These are phyloP conservation scores for Boeremia lycopersici DNA, from an alignment of 2,329 filamentous ascomycete species.

Conservation along the genomic window DNA sequence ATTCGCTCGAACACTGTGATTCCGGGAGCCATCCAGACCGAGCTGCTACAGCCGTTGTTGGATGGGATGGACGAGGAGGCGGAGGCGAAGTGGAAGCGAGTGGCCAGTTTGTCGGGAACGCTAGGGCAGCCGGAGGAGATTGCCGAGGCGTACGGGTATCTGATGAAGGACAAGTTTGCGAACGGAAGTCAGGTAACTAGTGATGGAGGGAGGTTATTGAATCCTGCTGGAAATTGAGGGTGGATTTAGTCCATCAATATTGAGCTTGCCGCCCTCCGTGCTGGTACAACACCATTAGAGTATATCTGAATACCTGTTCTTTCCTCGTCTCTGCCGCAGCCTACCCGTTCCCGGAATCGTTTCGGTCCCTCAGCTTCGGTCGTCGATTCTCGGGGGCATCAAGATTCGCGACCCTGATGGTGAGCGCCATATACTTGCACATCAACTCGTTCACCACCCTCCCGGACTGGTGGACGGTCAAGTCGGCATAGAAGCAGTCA, in stretches of 20 bases:
- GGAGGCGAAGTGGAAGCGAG: constrained; percentile 21
- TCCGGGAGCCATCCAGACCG: constrained; percentile 51
- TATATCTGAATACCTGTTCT: background rate
- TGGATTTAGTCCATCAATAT: background rate
- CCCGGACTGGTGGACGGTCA: background rate
- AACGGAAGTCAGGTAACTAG: constrained; percentile 44
- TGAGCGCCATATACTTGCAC: constrained; percentile 11
- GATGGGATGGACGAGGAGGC: constrained; percentile 21
- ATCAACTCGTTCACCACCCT: constrained; percentile 11
- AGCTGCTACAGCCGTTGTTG: constrained; percentile 42
- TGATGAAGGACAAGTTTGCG: constrained; percentile 52
- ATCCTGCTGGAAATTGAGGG: background rate
- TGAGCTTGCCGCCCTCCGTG: background rate
- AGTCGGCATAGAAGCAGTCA: background rate
- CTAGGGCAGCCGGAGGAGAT: constrained; percentile 45
- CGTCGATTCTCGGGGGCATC: background rate
- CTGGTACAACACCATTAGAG: background rate
- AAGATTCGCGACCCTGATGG: background rate
- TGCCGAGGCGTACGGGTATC: constrained; percentile 53
- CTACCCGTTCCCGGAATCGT: constrained; percentile 3
- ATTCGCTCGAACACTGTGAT: constrained; percentile 52
- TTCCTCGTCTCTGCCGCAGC: background rate
- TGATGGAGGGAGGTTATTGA: constrained; percentile 47
- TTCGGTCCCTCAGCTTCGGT: background rate
- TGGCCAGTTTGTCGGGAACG: constrained; percentile 27